Conservation (phyloP, 345 rosid species). For the Salix koriyanagi region DNA sequence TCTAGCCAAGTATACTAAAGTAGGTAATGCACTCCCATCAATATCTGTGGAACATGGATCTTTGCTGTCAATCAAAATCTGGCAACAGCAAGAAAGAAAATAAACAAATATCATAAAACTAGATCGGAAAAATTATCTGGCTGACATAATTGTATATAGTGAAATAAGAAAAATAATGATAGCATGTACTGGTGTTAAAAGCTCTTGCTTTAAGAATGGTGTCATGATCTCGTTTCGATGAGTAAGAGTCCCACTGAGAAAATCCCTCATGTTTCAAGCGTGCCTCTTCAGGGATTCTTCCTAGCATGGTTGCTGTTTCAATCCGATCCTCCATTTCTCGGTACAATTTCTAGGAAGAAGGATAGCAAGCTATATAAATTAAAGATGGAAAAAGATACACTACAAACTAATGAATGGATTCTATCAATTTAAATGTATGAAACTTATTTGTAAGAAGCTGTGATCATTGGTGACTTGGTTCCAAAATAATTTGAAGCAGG, state of each 20-base stretch:
- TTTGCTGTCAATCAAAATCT: slow-evolving; percentile 25
- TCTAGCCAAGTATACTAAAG: slow-evolving; percentile 39
- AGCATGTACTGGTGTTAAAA: too few relatives aligned
- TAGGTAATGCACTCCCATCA: slow-evolving; percentile 38
- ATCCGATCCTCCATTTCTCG: slow-evolving; percentile 29
- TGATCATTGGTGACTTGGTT: too few relatives aligned
- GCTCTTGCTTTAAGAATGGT: slow-evolving; percentile 34
- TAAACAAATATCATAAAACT: too few relatives aligned
- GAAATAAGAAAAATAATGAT: not conserved
- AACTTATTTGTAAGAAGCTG: too few relatives aligned
- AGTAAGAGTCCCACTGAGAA: slow-evolving; percentile 27
- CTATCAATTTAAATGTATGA: too few relatives aligned
- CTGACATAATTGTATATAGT: too few relatives aligned
- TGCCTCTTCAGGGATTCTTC: slow-evolving; percentile 24
- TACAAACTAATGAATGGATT: too few relatives aligned
- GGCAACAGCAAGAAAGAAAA: not conserved
- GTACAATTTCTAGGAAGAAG: slow-evolving; percentile 25
- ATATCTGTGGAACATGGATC: slow-evolving; percentile 19
- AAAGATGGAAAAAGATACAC: too few relatives aligned
- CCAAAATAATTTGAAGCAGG: too few relatives aligned
- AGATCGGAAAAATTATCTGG: not conserved
- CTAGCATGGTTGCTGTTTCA: slow-evolving; percentile 21
- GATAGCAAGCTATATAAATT: not conserved
- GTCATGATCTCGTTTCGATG: slow-evolving; percentile 30
- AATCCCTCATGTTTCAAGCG: slow-evolving; percentile 27